Base-by-base conservation (phyloP, 176 grass and related monocot species). In the Eleusine indica region DNA sequence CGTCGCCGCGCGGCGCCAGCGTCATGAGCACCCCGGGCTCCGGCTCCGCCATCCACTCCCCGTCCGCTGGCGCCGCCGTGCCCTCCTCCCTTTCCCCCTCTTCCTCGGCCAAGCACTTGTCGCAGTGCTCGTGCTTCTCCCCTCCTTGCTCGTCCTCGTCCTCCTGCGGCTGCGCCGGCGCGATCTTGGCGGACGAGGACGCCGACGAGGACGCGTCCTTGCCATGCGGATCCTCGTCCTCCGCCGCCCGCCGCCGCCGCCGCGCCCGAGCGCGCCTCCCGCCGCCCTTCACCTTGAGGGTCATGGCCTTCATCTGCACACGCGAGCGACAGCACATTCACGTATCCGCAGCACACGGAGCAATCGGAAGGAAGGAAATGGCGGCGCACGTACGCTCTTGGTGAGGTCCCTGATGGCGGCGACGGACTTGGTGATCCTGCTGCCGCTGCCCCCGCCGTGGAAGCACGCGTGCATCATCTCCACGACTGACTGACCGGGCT, bases 21-120 rank as follows among this genome's bases (percentile, higher is more conserved):
- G 89, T 91, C 86, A 94, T 94, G 40, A 91, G 75, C 87, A 94
- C 89, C 3, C 89, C 92, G 70, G 92, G 86, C 71, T 94, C 92
- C 63, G 92, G 89, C 79, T 94, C 92, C 49, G 89, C 86, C 62
- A 84, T 84, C 92, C 92, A 94, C 80, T 94, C 92, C 28, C 68
- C 28, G 25, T 43, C 91, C 15, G 14, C 82, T 22, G 52, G 32
- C 5, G 17, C 58, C 6, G 8, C 25, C 44, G 9, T 47, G 25
- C 53, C 76, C 14, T 13, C 51, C 7, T 3, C 83, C 0, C 7
- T 40, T 0, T 43, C 86, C 8, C 22, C 77, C 17, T 17, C 77
- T 0, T 37, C 77, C 44, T 47, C 44, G 8, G 44, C 44, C 44
- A 47, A 70, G 78, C 88, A 82, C 73, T 77, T 82, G 66, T 89